Percentiles rank a stretch among this genome's conserved stretches.
These are phyloP conservation scores for Coprinopsis strossmayeri DNA, from an alignment of 768 basidiomycete genomes.

Conservation along the genomic window DNA sequence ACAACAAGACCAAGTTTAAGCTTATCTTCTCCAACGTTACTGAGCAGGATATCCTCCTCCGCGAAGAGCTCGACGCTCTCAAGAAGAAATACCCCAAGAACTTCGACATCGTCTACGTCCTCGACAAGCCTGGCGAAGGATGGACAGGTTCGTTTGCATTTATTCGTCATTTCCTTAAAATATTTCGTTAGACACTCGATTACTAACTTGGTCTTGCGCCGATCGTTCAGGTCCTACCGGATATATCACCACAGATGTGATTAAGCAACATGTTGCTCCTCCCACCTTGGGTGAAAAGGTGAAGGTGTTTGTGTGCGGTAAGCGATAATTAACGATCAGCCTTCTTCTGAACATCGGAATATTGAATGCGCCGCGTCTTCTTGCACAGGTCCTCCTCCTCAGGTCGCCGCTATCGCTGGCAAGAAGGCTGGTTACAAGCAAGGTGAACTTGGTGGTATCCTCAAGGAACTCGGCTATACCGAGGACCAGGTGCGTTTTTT, in stretches of 20 bases:
- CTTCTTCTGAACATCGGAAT: conserved; percentile 3
- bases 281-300: conserved; percentile 66
- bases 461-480: conserved; percentile 84
- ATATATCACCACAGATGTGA: conserved; percentile 64
- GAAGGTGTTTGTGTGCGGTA: conserved; percentile 88
- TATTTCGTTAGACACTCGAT: too few relatives aligned
- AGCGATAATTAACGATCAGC: too few relatives aligned
- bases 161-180: background rate
- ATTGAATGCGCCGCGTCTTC: background rate
- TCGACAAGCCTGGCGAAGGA: conserved; percentile 64
- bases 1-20: conserved; percentile 92
- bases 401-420: conserved; percentile 85
- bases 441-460: conserved; percentile 72
- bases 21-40: conserved; percentile 88
- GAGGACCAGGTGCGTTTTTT: conserved; percentile 62
- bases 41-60: conserved; percentile 85
- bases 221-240: conserved; percentile 51
- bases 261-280: conserved; percentile 67
- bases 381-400: conserved; percentile 67
- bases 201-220: conserved; percentile 4
- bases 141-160: conserved; percentile 55
- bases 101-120: conserved; percentile 78
- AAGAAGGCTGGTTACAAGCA: conserved; percentile 87
- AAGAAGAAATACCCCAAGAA: conserved; percentile 62
- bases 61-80: conserved; percentile 66